A percentile compares a stretch with the other conserved stretches of the same genome.
Conservation (phyloP, 768 basidiomycete genomes). For the Termitomyces sp. region DNA sequence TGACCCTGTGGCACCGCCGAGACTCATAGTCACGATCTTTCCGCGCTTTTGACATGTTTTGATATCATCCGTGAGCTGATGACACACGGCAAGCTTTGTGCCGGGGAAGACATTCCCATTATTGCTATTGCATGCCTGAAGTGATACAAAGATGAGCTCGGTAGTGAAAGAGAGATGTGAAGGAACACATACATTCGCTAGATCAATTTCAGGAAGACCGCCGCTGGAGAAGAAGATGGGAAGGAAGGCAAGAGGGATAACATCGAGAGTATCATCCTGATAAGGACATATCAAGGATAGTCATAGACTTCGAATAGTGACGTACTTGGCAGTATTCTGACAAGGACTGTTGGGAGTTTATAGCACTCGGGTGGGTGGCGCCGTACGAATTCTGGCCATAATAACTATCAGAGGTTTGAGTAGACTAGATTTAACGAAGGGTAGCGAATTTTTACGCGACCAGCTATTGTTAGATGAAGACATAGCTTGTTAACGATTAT, state of each 20-base stretch:
- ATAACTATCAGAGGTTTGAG: slow-evolving; percentile 35
- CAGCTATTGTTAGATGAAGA: slow-evolving; percentile 26
- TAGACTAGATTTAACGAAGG: background rate
- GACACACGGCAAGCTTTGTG: slow-evolving; percentile 55
- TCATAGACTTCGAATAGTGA: background rate
- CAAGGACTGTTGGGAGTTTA: slow-evolving; percentile 53
- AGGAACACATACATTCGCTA: slow-evolving; percentile 50
- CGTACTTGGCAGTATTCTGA: slow-evolving; percentile 57
- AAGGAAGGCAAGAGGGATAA: slow-evolving; percentile 62
- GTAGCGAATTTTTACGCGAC: slow-evolving; percentile 38
- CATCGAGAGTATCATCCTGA: slow-evolving; percentile 61
- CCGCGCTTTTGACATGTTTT: slow-evolving; percentile 58
- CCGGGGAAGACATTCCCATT: slow-evolving; percentile 55
- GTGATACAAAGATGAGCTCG: background rate
- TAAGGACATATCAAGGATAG: background rate
- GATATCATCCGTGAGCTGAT: slow-evolving; percentile 53
- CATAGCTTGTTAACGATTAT: background rate
- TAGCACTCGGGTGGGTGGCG: slow-evolving; percentile 41
- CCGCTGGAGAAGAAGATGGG: slow-evolving; percentile 59
- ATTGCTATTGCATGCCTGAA: slow-evolving; percentile 54
- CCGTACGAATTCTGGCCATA: slow-evolving; percentile 77
- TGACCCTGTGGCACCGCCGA: slow-evolving; percentile 58
- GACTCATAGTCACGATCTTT: slow-evolving; percentile 50
- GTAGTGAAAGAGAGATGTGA: background rate
- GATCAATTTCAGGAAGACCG: slow-evolving; percentile 57